Conservation (phyloP, 1,284 basidiomycete genomes). For the Coriolopsis trogii region DNA sequence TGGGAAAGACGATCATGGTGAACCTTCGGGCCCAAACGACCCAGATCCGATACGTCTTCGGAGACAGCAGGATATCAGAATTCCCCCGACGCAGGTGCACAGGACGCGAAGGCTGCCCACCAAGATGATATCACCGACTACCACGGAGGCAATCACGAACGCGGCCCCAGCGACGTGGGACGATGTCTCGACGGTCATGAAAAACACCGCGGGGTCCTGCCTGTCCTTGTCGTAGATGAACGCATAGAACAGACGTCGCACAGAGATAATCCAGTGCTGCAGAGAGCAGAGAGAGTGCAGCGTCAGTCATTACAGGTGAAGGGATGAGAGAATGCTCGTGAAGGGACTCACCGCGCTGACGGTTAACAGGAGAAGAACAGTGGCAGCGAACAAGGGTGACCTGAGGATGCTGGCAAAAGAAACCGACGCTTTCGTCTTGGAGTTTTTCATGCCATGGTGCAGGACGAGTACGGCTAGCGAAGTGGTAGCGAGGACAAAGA, state of each 20-base stretch:
- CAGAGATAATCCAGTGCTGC: slow-evolving; percentile 24
- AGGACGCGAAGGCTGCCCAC: slow-evolving; percentile 12
- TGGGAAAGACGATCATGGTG: slow-evolving; percentile 18
- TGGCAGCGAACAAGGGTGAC: neutral
- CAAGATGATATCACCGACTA: slow-evolving; percentile 21
- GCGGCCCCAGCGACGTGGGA: slow-evolving; percentile 17
- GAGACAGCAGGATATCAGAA: neutral
- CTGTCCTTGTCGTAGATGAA: slow-evolving; percentile 16
- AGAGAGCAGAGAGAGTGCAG: too few species aligned
- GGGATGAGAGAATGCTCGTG: too few species aligned
- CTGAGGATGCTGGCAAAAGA: neutral
- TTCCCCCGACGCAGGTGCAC: too few species aligned
- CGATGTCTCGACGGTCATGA: slow-evolving; percentile 9
- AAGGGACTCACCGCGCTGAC: neutral
- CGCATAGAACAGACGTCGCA: slow-evolving; percentile 17
- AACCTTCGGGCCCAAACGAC: slow-evolving; percentile 19
- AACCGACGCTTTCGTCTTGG: neutral
- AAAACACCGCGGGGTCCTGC: slow-evolving; percentile 8
- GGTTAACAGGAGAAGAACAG: neutral
- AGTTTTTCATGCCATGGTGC: neutral
- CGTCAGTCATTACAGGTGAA: too few species aligned
- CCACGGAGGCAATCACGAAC: slow-evolving; percentile 16
- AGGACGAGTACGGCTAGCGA: neutral
- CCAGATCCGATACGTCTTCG: slow-evolving; percentile 24
- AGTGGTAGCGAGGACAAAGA: slow-evolving; percentile 4